Base-by-base conservation (phyloP, 176 grass and related monocot genomes). In the Urochloa ruziziensis region DNA sequence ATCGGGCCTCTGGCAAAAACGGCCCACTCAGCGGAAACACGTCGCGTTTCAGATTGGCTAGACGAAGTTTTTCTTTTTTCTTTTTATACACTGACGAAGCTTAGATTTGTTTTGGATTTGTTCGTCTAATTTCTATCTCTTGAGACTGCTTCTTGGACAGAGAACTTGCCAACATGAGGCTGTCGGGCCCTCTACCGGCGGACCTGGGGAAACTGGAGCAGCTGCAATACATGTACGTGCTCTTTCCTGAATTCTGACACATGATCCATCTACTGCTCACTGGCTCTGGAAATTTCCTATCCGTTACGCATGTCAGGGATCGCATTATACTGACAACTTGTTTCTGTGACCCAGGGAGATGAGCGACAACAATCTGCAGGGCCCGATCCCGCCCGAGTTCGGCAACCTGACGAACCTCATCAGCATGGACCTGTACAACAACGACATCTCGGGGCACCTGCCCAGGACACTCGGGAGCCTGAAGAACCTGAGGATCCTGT, bases 341-440 rank as follows among this genome's bases (percentile, higher is more conserved):
- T 10, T 19, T 35, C 35, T n/a, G n/a, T n/a, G n/a, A n/a, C n/a
- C 5, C 84, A 93, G 32, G 94, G 94, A 93, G 34, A 40, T 96
- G 58, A 27, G 27, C 39, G 30, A 52, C 21, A 97, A 97, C 71
- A 93, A 83, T 24, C 75, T 97, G 14, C 84, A 91, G 33, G 94
- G 94, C 42, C 73, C 74, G 17, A 94, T 94, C 80, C 94, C 91
- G 10, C 3, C 81, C 8, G 91, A 97, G 80, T 57, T 90, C n/a
- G 94, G 91, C 14, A 36, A 90, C 49, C 40, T 96, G 75, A 70
- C 35, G 43, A 96, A 81, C 73, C 83, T 93, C 58, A 35, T 91
- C 53, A 86, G 81, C 87, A 28, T 97, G 48, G 91, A 97, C 73
- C 80, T 97, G 69, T 93, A 40, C 80, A 88, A 67, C 49, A 93